Percentiles rank a stretch among this genome's conserved stretches.
Conservation (phyloP, 1,284 basidiomycete genomes). For the Heterobasidion irregulare region DNA sequence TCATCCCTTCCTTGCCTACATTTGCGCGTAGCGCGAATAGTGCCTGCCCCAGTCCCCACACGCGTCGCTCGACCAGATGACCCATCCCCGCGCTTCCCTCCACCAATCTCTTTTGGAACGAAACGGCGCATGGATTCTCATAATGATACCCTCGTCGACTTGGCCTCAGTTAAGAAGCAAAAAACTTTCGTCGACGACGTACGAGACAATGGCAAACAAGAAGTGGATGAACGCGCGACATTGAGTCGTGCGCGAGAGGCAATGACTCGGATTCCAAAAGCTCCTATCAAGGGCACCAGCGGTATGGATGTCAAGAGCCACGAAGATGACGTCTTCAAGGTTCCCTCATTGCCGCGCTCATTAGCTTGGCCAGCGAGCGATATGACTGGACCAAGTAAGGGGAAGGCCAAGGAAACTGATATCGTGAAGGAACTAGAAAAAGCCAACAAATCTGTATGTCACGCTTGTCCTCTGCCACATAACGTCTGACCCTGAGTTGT, state of each 20-base stretch:
- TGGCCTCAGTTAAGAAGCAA: not conserved
- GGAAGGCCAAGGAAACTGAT: conserved; percentile 19
- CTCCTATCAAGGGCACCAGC: not conserved
- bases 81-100: conserved; percentile 63
- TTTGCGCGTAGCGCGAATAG: conserved; percentile 52
- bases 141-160: not conserved
- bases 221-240: conserved; percentile 9
- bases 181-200: not conserved
- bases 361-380: conserved; percentile 21
- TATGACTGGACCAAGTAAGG: conserved; percentile 9
- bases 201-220: not conserved
- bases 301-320: not conserved
- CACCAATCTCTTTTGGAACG: conserved; percentile 22
- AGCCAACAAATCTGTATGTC: conserved; percentile 30
- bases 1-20: conserved; percentile 24
- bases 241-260: conserved; percentile 17
- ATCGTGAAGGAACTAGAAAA: conserved; percentile 24
- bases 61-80: conserved; percentile 66
- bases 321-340: conserved; percentile 26
- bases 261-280: conserved; percentile 19
- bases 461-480: not conserved
- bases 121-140: conserved; percentile 19
- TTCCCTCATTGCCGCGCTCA: conserved; percentile 20
- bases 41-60: conserved; percentile 25
- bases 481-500: not conserved